Base-by-base conservation (phyloP, 345 rosid genomes). In the Aquilaria yunnanensis region DNA sequence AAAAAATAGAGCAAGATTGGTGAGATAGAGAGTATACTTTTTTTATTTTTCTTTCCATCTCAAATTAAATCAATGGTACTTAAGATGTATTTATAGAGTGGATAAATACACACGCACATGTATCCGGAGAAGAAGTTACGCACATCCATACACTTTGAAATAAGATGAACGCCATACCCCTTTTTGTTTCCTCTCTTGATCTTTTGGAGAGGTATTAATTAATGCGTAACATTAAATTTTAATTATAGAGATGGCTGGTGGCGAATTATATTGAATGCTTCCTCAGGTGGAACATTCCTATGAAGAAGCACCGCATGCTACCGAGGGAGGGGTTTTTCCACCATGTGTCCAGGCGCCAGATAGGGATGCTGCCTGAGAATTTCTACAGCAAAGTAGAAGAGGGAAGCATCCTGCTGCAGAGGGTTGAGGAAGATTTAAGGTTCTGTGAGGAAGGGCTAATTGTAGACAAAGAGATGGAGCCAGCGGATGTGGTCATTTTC, bases 321-420 rank as follows among this genome's bases (percentile, higher is more conserved):
- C 79, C 79, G 2, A 49, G 14, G 31, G 10, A 1, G 13, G 56
- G 70, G 51, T 75, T 75, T 51, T 0, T 47, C 47, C 23, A 71
- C 34, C 63, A 64, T 6, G 3, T 71, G 0, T 37, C 64, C 49
- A 14, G 67, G 9, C 67, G 79, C 50, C 57, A 23, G 23, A 32
- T 54, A 9, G 34, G 48, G 6, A 37, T 61, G 49, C 48, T 75
- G 58, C 75, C 75, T 2, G 67, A 69, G 2, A 75, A 56, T 12
- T 75, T 67, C 67, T 75, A 55, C 14, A 75, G 64, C 50, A 64
- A 54, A 61, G 67, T 75, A 3, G 72, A 67, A 71, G 67, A 71
- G 10, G 70, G 73, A 34, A 75, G 75, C 62, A 66, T 75, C 13
- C 14, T 68, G 46, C 54, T 75, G 2, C 67, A 56, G 56, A 71